These are phyloP conservation scores for Yarrowia sp. DNA, from an alignment of 805 yeast genomes.

Conservation along the genomic window DNA sequence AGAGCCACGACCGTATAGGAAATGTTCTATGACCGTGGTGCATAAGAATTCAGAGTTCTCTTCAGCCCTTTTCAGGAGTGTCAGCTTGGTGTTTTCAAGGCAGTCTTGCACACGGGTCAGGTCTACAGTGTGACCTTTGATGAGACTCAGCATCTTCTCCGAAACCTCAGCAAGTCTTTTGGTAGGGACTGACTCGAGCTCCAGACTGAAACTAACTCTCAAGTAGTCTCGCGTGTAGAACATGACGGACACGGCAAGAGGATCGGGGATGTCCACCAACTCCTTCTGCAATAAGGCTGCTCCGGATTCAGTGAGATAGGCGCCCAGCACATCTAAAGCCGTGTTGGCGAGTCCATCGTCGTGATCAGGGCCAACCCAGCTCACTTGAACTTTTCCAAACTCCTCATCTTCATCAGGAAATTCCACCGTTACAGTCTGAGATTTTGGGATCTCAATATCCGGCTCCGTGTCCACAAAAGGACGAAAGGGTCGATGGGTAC, in stretches of 20 bases:
- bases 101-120: slow-evolving; percentile 62
- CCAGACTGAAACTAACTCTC: slow-evolving; percentile 54
- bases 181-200: slow-evolving; percentile 71
- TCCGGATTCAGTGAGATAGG: slow-evolving; percentile 73
- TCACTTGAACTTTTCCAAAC: slow-evolving; percentile 66
- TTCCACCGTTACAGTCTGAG: slow-evolving; percentile 51
- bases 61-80: slow-evolving; percentile 35
- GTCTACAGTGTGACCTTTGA: slow-evolving; percentile 63
- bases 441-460: slow-evolving; percentile 42
- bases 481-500: slow-evolving; percentile 45
- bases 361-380: slow-evolving; percentile 80
- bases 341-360: slow-evolving; percentile 50
- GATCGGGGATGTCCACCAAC: slow-evolving; percentile 77
- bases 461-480: slow-evolving; percentile 74
- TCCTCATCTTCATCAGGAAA: slow-evolving; percentile 90
- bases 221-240: slow-evolving; percentile 72
- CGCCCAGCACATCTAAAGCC: slow-evolving; percentile 68
- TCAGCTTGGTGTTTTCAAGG: slow-evolving; percentile 52
- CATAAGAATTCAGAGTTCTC: slow-evolving; percentile 44
- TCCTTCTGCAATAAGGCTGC: slow-evolving; percentile 68
- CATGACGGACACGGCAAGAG: slow-evolving; percentile 68
- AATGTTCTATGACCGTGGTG: slow-evolving; percentile 26
- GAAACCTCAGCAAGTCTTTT: slow-evolving; percentile 56
- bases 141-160: slow-evolving; percentile 46
- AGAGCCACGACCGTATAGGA: slow-evolving; percentile 38